Evolutionary conservation across 2,329 filamentous ascomycete genomes (phyloP), one percentile per base, ranked within the genome.

Genomic region (Domatiomyces catenatus): DNA sequence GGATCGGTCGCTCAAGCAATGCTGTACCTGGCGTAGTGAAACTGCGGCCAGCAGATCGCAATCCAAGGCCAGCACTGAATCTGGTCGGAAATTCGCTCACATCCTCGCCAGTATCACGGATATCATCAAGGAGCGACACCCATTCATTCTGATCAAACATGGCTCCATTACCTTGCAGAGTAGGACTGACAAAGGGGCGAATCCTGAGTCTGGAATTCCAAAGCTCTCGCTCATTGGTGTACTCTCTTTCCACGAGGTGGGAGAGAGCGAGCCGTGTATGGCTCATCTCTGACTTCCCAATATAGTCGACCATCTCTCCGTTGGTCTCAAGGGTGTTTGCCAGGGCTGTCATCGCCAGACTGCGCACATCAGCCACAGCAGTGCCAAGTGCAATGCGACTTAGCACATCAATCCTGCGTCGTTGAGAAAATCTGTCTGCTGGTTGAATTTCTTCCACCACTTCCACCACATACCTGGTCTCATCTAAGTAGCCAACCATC

Each of bases 51-150:
- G 6, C 78, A 75, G 43, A 80, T 73, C 0, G 79, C 77, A 56
- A 74, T 73, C 2, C 80, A 79, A 53, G 81, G 77, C 77, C 79
- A 81, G 42, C 42, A 60, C 18, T 5, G 58, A 53, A 32, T 42
- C 58, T 53, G 6, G 58, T 57, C 7, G 56, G 48, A 48, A 56
- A 56, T 22, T 60, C 58, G n/a, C 54, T 17, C 26, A 45, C 47
- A 42, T 60, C 58, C 24, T 17, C 32, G 10, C 51, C 48, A 19
- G 52, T 52, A 43, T 52, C 46, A 36, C 51, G 44, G 5, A 56
- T 24, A 15, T 43, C 49, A 24, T 15, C 22, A 7, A 58, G 47
- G 51, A 18, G 15, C 20, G 19, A 15, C 5, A 15, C 12, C 32
- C 7, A 39, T 15, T 39, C 32, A 15, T 15, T 39, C 15, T 39